Conservation (phyloP, 2,329 filamentous ascomycete species). For the Dactylella cylindrospora region DNA sequence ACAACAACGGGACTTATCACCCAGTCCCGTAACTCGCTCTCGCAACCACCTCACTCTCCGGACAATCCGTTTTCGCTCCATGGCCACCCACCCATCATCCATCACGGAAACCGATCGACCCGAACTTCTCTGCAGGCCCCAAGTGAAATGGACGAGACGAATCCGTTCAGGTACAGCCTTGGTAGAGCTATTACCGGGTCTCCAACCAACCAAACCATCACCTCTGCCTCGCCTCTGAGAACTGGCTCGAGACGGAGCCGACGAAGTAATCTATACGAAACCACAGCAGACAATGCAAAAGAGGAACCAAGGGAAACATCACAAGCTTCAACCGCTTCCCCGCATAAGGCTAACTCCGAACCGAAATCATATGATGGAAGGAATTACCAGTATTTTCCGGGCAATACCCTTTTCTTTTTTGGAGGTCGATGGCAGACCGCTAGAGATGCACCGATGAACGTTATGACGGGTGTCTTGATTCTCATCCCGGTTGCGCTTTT, state of each 20-base stretch:
- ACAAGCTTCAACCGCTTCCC: constrained; percentile 20
- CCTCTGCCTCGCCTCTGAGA: constrained; percentile 49
- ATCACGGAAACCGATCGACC: constrained; percentile 27
- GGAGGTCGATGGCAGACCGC: constrained; percentile 87
- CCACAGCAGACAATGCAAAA: constrained; percentile 12
- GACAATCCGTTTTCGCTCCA: constrained; percentile 35
- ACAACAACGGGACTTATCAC: constrained; percentile 21
- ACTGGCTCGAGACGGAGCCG: constrained; percentile 51
- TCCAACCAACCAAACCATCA: constrained; percentile 46
- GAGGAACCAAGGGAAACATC: constrained; percentile 30
- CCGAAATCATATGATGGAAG: constrained; percentile 55
- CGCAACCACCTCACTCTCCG: constrained; percentile 20
- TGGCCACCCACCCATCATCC: constrained; percentile 21
- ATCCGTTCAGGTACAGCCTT: constrained; percentile 39
- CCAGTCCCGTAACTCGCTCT: constrained; percentile 20
- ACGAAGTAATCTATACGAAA: constrained; percentile 45
- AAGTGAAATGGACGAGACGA: constrained; percentile 36
- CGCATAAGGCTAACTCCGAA: constrained; percentile 10
- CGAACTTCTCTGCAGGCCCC: constrained; percentile 35
- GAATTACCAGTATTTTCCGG: constrained; percentile 90
- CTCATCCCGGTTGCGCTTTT: constrained; percentile 78
- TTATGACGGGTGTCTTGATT: constrained; percentile 80
- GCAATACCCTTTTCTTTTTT: constrained; percentile 87
- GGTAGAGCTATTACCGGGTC: constrained; percentile 37
- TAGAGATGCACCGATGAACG: constrained; percentile 80